Base-by-base conservation (phyloP, 148 eudicot species). In the Chenopodium suecicum region DNA sequence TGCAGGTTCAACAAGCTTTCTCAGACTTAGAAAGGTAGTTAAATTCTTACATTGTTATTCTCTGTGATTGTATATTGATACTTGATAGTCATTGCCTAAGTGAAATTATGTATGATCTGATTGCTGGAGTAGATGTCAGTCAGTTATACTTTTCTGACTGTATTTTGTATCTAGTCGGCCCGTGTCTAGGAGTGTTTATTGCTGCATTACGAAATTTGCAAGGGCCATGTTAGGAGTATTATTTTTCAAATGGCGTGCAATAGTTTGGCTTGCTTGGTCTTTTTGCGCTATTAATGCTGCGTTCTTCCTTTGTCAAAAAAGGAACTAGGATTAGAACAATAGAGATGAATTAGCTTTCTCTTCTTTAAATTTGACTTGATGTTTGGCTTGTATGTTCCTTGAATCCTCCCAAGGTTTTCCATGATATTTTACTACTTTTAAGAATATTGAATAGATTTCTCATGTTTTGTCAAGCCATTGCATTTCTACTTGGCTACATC, bases 1-100 rank as follows among this genome's bases (percentile, higher is more conserved):
- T 86, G 79, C 90, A 94, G 98, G 90, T 90, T 78, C 98, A 94
- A 85, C 94, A 90, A 78, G 93, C 90, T 75, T 94, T 92, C 86
- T 85, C 97, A 29, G 91, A 84, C 81, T 83, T 87, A 78, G 98
- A 94, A 83, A 94, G 97, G 98, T 94, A 82, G 70, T 73, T 73
- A 34, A 14, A 64, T n/a, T 72, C 76, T 77, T 50, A 2, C 31
- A 29, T 60, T 85, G 25, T 70, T 31, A 23, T 66, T 29, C 1
- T 44, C 3, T 67, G 10, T 14, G 11, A 50, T 20, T 78, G 17
- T 58, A 20, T 9, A 7, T 70, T 19, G 70, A 20, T 70, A 58
- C 44, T 41, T 41, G 44, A 41, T 27, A 44, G 44, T 52, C 13
- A 52, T n/a, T 34, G 34, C 9, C n/a, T 7, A 31, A 65, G 27